These are phyloP conservation scores for Lojkania enalia DNA, from an alignment of 2,329 filamentous ascomycete genomes.

Conservation along the genomic window DNA sequence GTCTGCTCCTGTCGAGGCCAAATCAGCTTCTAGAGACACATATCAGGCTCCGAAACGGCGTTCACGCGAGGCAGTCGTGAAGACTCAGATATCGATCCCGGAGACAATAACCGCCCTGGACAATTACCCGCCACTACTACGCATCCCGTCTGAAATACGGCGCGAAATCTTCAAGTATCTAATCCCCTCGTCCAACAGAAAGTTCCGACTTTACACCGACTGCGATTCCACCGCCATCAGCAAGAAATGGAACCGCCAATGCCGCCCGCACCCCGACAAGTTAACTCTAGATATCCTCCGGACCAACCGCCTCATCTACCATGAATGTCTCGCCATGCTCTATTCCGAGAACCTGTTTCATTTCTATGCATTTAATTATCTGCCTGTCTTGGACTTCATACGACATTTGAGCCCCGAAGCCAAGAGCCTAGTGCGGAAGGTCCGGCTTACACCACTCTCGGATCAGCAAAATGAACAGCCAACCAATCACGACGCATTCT, in stretches of 20 bases:
- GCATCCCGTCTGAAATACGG: conserved; percentile 45
- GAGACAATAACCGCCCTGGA: conserved; percentile 43
- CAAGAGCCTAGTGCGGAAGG: conserved; percentile 42
- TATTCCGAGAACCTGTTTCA: conserved; percentile 47
- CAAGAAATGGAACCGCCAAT: conserved; percentile 42
- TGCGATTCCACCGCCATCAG: conserved; percentile 45
- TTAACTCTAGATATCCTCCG: conserved; percentile 41
- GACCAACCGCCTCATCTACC: conserved; percentile 43
- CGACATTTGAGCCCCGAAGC: conserved; percentile 44
- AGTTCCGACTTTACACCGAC: conserved; percentile 52
- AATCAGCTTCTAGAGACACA: conserved; percentile 29
- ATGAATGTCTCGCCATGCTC: conserved; percentile 44
- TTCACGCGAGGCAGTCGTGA: conserved; percentile 37
- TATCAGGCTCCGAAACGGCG: conserved; percentile 28
- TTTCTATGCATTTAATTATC: conserved; percentile 46
- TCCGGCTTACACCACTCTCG: conserved; percentile 42
- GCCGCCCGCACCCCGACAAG: conserved; percentile 39
- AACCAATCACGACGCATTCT: conserved; percentile 41
- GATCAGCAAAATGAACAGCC: conserved; percentile 41
- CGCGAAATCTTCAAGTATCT: conserved; percentile 45
- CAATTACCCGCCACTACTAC: conserved; percentile 41
- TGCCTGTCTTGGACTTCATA: conserved; percentile 46
- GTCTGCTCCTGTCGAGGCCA: conserved; percentile 32
- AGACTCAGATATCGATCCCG: conserved; percentile 39
- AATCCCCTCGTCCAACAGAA: conserved; percentile 44